Evolutionary conservation across 768 basidiomycete species (phyloP).

Genomic region (Kwoniella mangroviensis): DNA sequence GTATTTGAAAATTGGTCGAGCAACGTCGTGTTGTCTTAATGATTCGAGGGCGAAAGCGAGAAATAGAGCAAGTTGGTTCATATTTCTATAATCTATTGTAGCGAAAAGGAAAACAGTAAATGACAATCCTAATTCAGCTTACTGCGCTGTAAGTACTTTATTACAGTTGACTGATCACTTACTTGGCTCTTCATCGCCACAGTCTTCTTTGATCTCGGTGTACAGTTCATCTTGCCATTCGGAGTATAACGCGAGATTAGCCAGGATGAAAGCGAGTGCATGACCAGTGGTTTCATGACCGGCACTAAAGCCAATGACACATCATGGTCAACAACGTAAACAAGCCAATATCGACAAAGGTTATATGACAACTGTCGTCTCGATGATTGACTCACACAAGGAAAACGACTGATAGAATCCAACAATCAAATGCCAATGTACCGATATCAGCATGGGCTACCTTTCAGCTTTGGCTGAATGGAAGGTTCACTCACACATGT

Average conservation of each 20-base stretch:
- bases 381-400: not conserved
- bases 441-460: too few species aligned
- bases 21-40: conserved; percentile 34
- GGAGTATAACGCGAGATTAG: conserved; percentile 48
- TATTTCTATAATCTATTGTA: too few species aligned
- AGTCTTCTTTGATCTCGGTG: conserved; percentile 36
- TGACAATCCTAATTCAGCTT: too few species aligned
- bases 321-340: not conserved
- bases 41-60: conserved; percentile 28
- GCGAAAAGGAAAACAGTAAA: too few species aligned
- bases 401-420: not conserved
- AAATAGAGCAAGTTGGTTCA: conserved; percentile 16
- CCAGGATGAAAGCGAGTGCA: conserved; percentile 44
- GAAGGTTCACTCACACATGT: conserved; percentile 30
- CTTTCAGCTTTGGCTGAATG: too few species aligned
- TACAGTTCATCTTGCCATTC: conserved; percentile 46
- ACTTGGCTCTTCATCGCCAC: conserved; percentile 25
- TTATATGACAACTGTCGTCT: not conserved
- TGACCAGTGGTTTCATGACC: conserved; percentile 53
- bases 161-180: too few species aligned
- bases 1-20: conserved; percentile 34
- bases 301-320: conserved; percentile 27
- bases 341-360: not conserved
- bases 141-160: too few species aligned
- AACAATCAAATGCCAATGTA: not conserved